Conservation (phyloP, 78 protist genomes). For the Dictyostelium discoideum region DNA sequence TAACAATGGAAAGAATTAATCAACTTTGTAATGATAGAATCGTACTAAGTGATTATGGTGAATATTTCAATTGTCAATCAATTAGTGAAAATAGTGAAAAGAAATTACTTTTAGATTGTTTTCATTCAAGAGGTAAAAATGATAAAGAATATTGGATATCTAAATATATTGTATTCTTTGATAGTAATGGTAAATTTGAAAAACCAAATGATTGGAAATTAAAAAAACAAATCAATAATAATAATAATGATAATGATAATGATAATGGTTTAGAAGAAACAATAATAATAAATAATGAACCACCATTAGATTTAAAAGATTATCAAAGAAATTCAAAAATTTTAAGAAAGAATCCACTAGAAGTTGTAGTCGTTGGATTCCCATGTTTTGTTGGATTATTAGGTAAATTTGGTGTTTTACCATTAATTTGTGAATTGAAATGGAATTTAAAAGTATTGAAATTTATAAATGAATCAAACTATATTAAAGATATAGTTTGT, state of each 20-base stretch:
- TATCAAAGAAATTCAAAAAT: background rate
- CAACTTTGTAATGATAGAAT: background rate
- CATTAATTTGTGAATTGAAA: background rate
- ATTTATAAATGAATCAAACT: background rate
- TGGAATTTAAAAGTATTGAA: background rate
- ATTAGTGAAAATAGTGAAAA: background rate
- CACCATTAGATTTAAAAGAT: background rate
- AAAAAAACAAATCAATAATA: background rate
- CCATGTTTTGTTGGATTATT: background rate
- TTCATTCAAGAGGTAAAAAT: conserved; percentile 4
- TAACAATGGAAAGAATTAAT: background rate
- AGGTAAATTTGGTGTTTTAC: conserved; percentile 8
- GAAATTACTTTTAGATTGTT: background rate
- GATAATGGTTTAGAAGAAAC: no score
- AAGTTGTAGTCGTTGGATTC: background rate
- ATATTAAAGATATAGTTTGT: background rate
- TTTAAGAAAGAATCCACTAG: background rate
- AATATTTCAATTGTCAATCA: background rate
- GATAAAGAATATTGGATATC: conserved; percentile 18
- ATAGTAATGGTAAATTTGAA: conserved; percentile 13
- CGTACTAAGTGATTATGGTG: background rate
- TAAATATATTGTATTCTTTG: conserved; percentile 8
- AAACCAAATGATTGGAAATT: conserved; percentile 26
- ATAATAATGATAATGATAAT: no score
- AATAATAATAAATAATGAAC: background rate